Evolutionary conservation across 805 yeast genomes (phyloP).

Genomic region (Myxozyma sirexii): DNA sequence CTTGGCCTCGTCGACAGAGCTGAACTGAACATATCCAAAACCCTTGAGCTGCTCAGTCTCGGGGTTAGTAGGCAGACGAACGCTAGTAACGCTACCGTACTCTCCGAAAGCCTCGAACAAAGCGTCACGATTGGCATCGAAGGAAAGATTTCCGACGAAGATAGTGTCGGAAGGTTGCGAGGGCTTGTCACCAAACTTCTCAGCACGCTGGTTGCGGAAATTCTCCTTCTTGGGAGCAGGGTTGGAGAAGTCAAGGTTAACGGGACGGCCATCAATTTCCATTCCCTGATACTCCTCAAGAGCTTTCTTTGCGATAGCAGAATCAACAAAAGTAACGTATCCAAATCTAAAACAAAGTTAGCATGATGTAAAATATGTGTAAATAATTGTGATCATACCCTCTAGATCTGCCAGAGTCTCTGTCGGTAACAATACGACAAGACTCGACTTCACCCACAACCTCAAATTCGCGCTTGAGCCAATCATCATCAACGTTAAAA

Average conservation of each 20-base stretch:
- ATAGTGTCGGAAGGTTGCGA: constrained; percentile 94
- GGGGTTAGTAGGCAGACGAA: constrained; percentile 96
- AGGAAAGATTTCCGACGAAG: constrained; percentile 94
- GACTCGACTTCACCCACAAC: constrained; percentile 74
- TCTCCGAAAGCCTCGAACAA: constrained; percentile 72
- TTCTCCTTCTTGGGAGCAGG: constrained; percentile 65
- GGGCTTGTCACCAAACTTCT: constrained; percentile 84
- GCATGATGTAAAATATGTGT: not conserved
- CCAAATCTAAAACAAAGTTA: constrained; percentile 37
- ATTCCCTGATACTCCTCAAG: constrained; percentile 81
- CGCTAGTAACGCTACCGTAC: constrained; percentile 81
- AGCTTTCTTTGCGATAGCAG: constrained; percentile 82
- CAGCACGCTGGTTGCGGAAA: constrained; percentile 71
- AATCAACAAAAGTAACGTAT: constrained; percentile 87
- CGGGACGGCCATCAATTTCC: constrained; percentile 96
- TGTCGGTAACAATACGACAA: constrained; percentile 94
- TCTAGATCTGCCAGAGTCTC: constrained; percentile 88
- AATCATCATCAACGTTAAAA: constrained; percentile 94
- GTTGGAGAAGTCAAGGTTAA: constrained; percentile 89
- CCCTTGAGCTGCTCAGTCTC: constrained; percentile 99
- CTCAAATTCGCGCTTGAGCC: constrained; percentile 88
- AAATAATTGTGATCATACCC: constrained; percentile 57
- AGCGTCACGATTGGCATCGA: constrained; percentile 80
- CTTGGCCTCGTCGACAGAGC: constrained; percentile 84
- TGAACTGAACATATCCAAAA: constrained; percentile 94